Percentiles rank a stretch among this genome's conserved stretches.
Conservation (phyloP, 2,329 filamentous ascomycete species). For the Stachybotrys chartarum region DNA sequence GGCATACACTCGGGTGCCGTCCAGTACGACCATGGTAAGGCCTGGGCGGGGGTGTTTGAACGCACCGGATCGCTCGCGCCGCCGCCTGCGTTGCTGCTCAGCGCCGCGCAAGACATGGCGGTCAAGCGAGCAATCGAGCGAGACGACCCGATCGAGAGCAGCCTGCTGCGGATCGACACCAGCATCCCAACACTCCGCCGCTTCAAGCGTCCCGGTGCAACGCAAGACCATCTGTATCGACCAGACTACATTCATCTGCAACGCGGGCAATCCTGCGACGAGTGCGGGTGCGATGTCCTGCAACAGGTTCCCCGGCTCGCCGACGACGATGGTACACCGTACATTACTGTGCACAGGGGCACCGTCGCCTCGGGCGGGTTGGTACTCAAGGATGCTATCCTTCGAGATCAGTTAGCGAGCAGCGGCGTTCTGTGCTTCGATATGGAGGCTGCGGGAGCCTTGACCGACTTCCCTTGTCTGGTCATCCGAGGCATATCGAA, state of each 20-base stretch:
- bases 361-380: neutral
- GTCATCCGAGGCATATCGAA: constrained; percentile 2
- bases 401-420: neutral
- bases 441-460: constrained; percentile 2
- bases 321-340: neutral
- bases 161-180: constrained; percentile 4
- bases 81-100: constrained; percentile 8
- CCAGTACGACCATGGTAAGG: constrained; percentile 13
- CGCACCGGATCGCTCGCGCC: constrained; percentile 7
- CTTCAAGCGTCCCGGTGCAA: constrained; percentile 5
- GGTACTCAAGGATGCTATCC: neutral
- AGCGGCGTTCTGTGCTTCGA: neutral
- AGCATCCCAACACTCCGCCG: neutral
- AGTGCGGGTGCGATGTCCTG: constrained; percentile 3
- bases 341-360: neutral
- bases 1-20: constrained; percentile 8
- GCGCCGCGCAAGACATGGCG: constrained; percentile 7
- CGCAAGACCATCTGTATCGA: constrained; percentile 6
- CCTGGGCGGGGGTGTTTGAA: constrained; percentile 7
- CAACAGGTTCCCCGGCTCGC: neutral
- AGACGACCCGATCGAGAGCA: constrained; percentile 4
- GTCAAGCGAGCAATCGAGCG: neutral
- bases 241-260: constrained; percentile 2
- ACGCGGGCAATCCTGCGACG: constrained; percentile 4
- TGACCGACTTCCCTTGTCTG: constrained; percentile 1